Conservation (phyloP, 78 protist genomes). For the Cavenderia fasciculata region DNA sequence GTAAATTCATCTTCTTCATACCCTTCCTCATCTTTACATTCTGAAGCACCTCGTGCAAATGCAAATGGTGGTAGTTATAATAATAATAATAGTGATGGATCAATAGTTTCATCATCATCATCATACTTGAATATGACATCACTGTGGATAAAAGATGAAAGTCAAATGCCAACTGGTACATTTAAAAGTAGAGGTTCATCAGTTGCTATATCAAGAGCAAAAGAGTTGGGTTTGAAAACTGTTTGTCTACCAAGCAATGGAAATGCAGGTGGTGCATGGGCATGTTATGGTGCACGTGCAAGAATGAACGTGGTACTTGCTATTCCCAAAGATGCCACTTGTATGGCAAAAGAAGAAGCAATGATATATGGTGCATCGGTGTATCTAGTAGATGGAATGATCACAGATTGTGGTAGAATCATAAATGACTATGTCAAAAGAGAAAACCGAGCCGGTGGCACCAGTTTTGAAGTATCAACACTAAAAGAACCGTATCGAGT, state of each 20-base stretch:
- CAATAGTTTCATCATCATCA: no score
- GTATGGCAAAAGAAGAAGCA: not conserved
- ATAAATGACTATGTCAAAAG: not conserved
- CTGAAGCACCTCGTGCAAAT: no score
- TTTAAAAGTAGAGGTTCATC: slow-evolving; percentile 15
- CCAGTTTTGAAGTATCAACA: not conserved
- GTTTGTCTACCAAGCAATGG: slow-evolving; percentile 3
- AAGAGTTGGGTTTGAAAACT: not conserved
- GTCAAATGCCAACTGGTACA: slow-evolving; percentile 12
- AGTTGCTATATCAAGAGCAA: not conserved
- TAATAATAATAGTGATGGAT: no score
- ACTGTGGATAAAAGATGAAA: slow-evolving; percentile 4
- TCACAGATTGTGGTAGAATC: slow-evolving; percentile 7
- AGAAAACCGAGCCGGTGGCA: no score
- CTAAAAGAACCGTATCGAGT: slow-evolving; percentile 16
- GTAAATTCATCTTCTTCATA: not conserved
- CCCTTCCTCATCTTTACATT: no score
- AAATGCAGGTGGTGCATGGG: slow-evolving; percentile 26
- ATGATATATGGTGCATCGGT: not conserved
- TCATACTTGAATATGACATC: not conserved
- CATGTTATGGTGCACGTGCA: not conserved
- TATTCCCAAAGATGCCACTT: not conserved
- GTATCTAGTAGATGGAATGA: not conserved
- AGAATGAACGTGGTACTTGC: not conserved
- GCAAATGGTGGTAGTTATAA: no score